Base-by-base conservation (phyloP, 1,284 basidiomycete genomes). In the Boletus albobrunnescens region DNA sequence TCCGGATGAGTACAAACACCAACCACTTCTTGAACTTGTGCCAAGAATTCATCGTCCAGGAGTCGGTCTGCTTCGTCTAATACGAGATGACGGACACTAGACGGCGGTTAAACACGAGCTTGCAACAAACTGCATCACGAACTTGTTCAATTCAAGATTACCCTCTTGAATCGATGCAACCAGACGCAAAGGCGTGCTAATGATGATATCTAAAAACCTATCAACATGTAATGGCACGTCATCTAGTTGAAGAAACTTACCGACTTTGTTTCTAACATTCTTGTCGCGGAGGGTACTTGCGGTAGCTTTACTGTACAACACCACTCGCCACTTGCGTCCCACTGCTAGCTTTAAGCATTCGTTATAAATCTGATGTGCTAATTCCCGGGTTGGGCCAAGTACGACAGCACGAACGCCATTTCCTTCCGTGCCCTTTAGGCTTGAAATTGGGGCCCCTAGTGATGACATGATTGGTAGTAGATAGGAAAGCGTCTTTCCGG, bases 351-450 rank as follows among this genome's bases (percentile, higher is more conserved):
- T 93, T 36, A 89, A 64, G 53, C 87, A 91, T 63, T 99, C 96
- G 49, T 92, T 93, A 52, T 92, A 78, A 49, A 99, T 98, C 64
- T 99, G 96, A 55, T 93, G 86, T 0, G 95, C 94, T n/a, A 99
- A 70, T 71, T 99, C 96, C 54, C 93, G 82, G 0, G 96, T 99
- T 1, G 96, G 96, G 1, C 91, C 90, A 45, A 99, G 68, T 42
- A 99, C 74, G 14, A 99, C 59, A 1, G 89, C 85, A 49, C 94
- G 77, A 12, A 86, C 82, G 20, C 91, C 91, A 20, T 61, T 60
- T 1, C 78, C 78, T 16, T 63, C 54, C 32, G 75, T 70, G n/a
- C 61, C 59, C 45, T 76, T 75, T 19, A 69, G 64, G 51, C 72
- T 73, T 17, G 79, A 70, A 6, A 75, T 69, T 2, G 91, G 91